Evolutionary conservation across 495 filamentous ascomycete genomes (phyloP).

Genomic region (Penicillium waksmanii): DNA sequence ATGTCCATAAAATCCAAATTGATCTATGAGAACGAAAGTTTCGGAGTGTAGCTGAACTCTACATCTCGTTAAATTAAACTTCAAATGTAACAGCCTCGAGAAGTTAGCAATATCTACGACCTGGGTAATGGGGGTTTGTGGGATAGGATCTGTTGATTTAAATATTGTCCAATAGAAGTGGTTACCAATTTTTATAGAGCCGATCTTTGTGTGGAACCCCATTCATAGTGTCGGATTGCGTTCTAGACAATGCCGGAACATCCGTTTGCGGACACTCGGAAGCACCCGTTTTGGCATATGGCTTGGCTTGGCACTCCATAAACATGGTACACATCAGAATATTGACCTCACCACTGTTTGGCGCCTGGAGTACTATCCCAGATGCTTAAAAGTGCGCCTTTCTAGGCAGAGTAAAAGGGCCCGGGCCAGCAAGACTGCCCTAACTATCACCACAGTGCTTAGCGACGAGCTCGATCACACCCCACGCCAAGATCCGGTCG

Average conservation of each 20-base stretch:
- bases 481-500: constrained; percentile 10
- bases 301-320: background rate
- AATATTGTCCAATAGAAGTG: constrained; percentile 2
- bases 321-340: constrained; percentile 7
- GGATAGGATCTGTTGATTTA: background rate
- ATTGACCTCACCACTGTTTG: constrained; percentile 23
- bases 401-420: background rate
- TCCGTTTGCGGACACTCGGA: constrained; percentile 18
- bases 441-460: background rate
- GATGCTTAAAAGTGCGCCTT: background rate
- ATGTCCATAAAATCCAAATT: too few relatives aligned
- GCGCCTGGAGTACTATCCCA: background rate
- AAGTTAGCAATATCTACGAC: background rate
- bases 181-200: constrained; percentile 2
- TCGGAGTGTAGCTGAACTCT: background rate
- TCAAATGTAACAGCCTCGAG: too few relatives aligned
- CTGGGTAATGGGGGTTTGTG: background rate
- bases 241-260: constrained; percentile 7
- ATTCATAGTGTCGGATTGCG: constrained; percentile 6
- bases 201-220: constrained; percentile 6
- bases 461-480: background rate
- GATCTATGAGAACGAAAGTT: too few relatives aligned
- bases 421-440: background rate
- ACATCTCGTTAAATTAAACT: background rate
- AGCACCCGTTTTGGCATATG: constrained; percentile 7